Evolutionary conservation across 192 early-diverging fungal species (phyloP), one percentile per base, ranked within the genome.

Genomic region (Coemansia sp.): DNA sequence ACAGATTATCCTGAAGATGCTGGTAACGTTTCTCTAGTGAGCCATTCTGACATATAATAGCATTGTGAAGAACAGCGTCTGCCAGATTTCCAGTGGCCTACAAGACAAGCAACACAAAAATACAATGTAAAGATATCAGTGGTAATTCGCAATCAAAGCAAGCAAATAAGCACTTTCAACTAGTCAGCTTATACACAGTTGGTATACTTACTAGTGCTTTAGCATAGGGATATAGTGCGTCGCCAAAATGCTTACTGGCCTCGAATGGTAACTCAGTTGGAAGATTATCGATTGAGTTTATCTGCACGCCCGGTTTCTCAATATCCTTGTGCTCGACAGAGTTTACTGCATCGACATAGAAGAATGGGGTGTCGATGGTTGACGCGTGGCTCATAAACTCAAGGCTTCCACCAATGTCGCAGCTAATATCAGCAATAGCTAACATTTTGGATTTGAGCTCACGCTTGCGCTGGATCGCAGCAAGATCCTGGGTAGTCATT

Each of bases 241-340:
- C 86, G 64, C 92, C 91, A 81, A 98, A 98, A 78, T 93, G 91
- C 72, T 94, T 83, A 75, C 94, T 95, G 30, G 95, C 93, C 68
- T 97, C 95, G 21, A 96, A 72, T 5, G 97, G 97, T 64, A 98
- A 83, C 81, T 98, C 97, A 2, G 97, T 93, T 1, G 97, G 97
- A 39, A 98, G 76, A 69, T 96, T 98, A 69, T 98, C 97, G 32
- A 98, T 93, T 6, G 94, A 94, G 88, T 97, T 94, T 76, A 98
- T 93, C 72, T 96, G 94, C n/a, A 95, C 87, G 31, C 97, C 97
- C 4, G 81, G 74, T 21, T 84, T 89, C 64, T 93, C 91, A 23
- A 89, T 83, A 63, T 92, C 84, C 63, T 90, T 76, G 82, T 97
- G 95, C 58, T 82, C 74, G 30, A 62, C 42, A 23, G 84, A 78